phyloP scores from a whole-genome alignment of 495 filamentous ascomycete species.

The Podospora australis region DNA sequence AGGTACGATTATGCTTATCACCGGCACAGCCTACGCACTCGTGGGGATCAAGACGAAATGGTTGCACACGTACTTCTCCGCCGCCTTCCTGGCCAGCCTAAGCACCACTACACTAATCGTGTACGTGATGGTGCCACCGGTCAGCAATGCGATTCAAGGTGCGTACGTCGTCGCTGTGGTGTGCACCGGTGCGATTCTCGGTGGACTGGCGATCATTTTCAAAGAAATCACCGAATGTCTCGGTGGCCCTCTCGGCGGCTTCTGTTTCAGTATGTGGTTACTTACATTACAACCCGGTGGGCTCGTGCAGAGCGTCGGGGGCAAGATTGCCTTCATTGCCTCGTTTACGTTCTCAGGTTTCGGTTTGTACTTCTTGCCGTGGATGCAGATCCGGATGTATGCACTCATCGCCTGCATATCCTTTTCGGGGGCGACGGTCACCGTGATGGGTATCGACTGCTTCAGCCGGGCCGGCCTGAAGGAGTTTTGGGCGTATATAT shows the following conservation, averaged over 20 bases:
- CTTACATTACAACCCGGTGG: conserved; percentile 72
- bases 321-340: conserved; percentile 70
- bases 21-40: conserved; percentile 62
- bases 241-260: conserved; percentile 81
- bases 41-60: conserved; percentile 81
- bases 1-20: conserved; percentile 66
- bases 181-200: conserved; percentile 70
- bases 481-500: conserved; percentile 94
- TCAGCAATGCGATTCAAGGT: conserved; percentile 71
- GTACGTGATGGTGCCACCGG: conserved; percentile 82
- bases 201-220: conserved; percentile 70
- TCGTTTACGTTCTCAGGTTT: conserved; percentile 61
- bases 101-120: conserved; percentile 78
- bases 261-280: conserved; percentile 87
- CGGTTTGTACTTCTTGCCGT: conserved; percentile 68
- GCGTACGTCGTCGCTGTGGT: conserved; percentile 79
- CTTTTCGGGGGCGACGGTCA: conserved; percentile 72
- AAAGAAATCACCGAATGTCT: conserved; percentile 81
- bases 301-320: conserved; percentile 52
- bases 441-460: conserved; percentile 83
- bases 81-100: conserved; percentile 64
- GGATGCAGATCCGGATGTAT: conserved; percentile 59
- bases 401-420: conserved; percentile 68
- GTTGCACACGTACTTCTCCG: conserved; percentile 76
- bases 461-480: conserved; percentile 83